These are phyloP conservation scores for Fulvia fulva DNA, from an alignment of 2,329 filamentous ascomycete genomes.

Conservation along the genomic window DNA sequence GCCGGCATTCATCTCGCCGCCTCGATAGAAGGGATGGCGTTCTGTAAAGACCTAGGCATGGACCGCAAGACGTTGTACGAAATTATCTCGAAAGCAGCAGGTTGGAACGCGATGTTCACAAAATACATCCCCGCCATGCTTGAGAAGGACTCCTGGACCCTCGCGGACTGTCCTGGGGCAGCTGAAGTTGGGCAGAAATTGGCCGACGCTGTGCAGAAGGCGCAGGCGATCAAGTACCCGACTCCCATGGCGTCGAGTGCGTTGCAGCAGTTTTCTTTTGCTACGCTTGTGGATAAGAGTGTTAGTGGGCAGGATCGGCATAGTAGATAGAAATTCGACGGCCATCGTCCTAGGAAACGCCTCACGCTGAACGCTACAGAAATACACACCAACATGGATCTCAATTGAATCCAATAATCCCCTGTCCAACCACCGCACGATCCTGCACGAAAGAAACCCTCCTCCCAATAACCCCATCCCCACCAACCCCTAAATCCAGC, in stretches of 20 bases:
- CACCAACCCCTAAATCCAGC: slow-evolving; percentile 28
- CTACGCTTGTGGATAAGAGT: slow-evolving; percentile 22
- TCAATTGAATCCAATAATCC: slow-evolving; percentile 31
- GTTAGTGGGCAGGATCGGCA: slow-evolving; percentile 20
- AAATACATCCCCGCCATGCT: slow-evolving; percentile 34
- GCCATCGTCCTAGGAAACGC: not conserved
- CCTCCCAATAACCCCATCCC: slow-evolving; percentile 26
- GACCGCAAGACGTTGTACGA: slow-evolving; percentile 45
- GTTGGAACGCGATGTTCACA: slow-evolving; percentile 44
- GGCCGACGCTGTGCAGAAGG: slow-evolving; percentile 41
- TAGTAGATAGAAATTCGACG: not conserved
- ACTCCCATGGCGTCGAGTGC: slow-evolving; percentile 35
- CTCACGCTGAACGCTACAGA: not conserved
- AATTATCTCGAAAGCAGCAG: slow-evolving; percentile 47
- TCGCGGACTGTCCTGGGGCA: slow-evolving; percentile 36
- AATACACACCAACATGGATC: not conserved
- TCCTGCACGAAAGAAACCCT: slow-evolving; percentile 23
- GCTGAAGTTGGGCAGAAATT: slow-evolving; percentile 38
- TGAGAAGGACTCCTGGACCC: slow-evolving; percentile 32
- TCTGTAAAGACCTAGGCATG: slow-evolving; percentile 44
- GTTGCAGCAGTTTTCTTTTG: slow-evolving; percentile 35
- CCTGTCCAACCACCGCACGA: slow-evolving; percentile 20
- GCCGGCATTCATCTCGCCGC: slow-evolving; percentile 48
- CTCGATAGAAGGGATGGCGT: slow-evolving; percentile 46
- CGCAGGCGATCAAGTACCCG: slow-evolving; percentile 30